Base-by-base conservation (phyloP, 1,284 basidiomycete species). In the Coriolopsis trogii region DNA sequence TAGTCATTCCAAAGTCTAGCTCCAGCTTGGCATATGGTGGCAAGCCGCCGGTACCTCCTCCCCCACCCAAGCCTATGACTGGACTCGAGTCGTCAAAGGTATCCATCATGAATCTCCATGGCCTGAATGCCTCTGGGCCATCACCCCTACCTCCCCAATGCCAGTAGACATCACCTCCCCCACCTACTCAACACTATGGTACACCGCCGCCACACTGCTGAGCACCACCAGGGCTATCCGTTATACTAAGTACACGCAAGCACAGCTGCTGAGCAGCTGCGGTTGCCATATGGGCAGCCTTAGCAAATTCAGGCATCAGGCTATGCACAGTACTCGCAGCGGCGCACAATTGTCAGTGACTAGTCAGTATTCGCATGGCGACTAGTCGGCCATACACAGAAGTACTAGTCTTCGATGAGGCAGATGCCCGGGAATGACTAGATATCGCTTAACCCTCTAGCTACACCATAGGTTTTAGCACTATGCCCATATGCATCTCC, bases 21-120 rank as follows among this genome's bases (percentile, higher is more conserved):
- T 63, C 73, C 10, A 62, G 73, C 1, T 72, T 78, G 16, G 74
- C 78, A 21, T 74, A 78, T 46, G 72, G 78, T 2, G 71, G 66
- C 30, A 82, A 80, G 55, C 82, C 81, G 5, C 77, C 75, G n/a
- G 59, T 74, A 13, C 75, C 74, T 12, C 79, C 76, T 26, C 76
- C 73, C 15, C 73, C 75, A 15, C 73, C 76, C 6, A 71, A 70
- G 45, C 71, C 71, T 4, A 60, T 66, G 4, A 53, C 41, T 1
- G 53, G 56, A 4, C 66, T 85, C 3, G 76, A 80, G 51, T 71
- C 74, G 4, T 75, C 78, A 2, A 81, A 87, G 62, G 72, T 78
- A 1, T 76, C 79, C 0, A n/a, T n/a, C n/a, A 78, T 89, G 79
- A 80, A 65, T 56, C 50, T 82, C 29, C 61, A 64, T 38, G 43